Percentiles rank a stretch among this genome's conserved stretches.
phyloP scores from a whole-genome alignment of 352 stramenopile genomes.

The Phytopythium aichiense region DNA sequence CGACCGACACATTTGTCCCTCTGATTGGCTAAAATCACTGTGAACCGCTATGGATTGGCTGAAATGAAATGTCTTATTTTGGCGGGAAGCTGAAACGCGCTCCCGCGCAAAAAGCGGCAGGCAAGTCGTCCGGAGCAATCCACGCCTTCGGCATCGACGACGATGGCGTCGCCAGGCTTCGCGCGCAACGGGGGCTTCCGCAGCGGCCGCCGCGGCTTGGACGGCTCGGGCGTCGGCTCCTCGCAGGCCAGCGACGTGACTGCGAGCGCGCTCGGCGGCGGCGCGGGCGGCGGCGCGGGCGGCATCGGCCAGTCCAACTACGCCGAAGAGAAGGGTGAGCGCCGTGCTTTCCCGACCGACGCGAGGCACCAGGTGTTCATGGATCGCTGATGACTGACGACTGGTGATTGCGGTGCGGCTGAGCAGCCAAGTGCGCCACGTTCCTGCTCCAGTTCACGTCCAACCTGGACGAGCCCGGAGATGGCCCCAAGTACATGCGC shows the following conservation, averaged over 20 bases:
- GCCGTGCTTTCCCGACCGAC: background rate
- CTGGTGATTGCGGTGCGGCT: background rate
- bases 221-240: slow-evolving; percentile 1
- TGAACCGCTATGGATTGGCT: background rate
- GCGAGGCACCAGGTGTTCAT: background rate
- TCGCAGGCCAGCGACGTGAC: slow-evolving; percentile 8
- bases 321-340: slow-evolving; percentile 45
- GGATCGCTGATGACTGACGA: background rate
- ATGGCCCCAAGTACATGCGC: slow-evolving; percentile 70
- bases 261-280: slow-evolving; percentile 1
- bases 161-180: slow-evolving; percentile 10
- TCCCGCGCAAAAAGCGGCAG: background rate
- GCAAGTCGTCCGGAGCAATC: too few species aligned
- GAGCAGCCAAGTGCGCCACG: slow-evolving; percentile 62
- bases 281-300: background rate
- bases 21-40: slow-evolving; percentile 1
- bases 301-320: slow-evolving; percentile 32
- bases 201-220: slow-evolving; percentile 5
- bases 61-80: background rate
- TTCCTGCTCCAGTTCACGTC: slow-evolving; percentile 75
- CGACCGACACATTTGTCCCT: background rate
- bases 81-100: slow-evolving; percentile 2
- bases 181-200: slow-evolving; percentile 2
- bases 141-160: background rate
- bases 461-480: slow-evolving; percentile 59